Conservation (phyloP, 345 rosid species). For the Trapa bicornis region DNA sequence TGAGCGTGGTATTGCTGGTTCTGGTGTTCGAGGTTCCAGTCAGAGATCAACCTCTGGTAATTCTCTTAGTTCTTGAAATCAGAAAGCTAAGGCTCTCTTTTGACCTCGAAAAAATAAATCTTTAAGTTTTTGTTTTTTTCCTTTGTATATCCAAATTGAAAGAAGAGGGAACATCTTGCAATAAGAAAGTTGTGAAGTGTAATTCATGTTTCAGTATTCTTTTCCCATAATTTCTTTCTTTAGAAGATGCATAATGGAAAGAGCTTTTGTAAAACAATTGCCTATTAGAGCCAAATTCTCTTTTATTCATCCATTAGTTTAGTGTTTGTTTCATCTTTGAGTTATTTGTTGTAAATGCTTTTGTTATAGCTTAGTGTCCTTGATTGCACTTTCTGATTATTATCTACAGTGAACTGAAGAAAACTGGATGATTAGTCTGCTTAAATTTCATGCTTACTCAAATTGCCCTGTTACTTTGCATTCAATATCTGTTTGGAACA, state of each 20-base stretch:
- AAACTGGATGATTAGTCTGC: not conserved
- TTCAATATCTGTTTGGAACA: not conserved
- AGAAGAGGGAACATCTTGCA: too few species aligned
- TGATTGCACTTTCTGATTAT: not conserved
- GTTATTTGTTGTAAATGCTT: not conserved
- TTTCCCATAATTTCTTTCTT: not conserved
- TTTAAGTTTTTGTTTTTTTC: too few species aligned
- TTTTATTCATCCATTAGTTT: not conserved
- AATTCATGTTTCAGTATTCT: not conserved
- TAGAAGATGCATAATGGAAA: not conserved
- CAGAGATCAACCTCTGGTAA: constrained; percentile 47
- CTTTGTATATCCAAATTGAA: too few species aligned
- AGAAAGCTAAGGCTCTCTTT: too few species aligned
- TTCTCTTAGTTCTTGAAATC: constrained; percentile 5
- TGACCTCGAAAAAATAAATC: too few species aligned
- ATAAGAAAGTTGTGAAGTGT: too few species aligned
- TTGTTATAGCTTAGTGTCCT: not conserved
- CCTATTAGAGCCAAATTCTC: not conserved
- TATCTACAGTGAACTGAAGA: not conserved
- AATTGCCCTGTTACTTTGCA: not conserved
- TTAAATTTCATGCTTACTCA: not conserved
- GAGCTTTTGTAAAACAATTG: not conserved
- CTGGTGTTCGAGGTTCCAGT: constrained; percentile 50
- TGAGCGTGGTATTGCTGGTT: constrained; percentile 53
- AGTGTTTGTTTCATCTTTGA: not conserved